These are phyloP conservation scores for Aspergillus candidus DNA, from an alignment of 2,329 filamentous ascomycete genomes.

Conservation along the genomic window DNA sequence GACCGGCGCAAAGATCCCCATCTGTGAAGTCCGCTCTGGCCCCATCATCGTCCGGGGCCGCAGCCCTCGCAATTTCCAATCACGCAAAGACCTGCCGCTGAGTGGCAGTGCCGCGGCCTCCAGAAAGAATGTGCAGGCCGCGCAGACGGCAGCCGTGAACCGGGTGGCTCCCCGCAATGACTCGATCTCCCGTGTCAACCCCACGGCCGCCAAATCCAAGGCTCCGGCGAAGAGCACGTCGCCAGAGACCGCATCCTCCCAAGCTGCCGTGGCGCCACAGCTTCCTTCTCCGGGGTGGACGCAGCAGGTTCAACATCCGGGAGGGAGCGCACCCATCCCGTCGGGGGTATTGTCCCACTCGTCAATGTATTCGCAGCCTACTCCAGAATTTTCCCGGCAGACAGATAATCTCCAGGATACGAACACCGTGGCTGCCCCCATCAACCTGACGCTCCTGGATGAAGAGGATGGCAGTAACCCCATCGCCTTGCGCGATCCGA, in stretches of 20 bases:
- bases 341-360: conserved; percentile 20
- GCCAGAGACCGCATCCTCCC: conserved; percentile 28
- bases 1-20: conserved; percentile 72
- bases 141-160: conserved; percentile 25
- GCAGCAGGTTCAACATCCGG: conserved; percentile 24
- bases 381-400: conserved; percentile 45
- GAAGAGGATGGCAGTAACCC: conserved; percentile 49
- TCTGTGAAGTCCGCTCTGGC: conserved; percentile 79
- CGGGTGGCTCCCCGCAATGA: conserved; percentile 29
- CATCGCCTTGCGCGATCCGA: conserved; percentile 18
- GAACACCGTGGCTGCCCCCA: conserved; percentile 40
- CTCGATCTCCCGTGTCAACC: conserved; percentile 21
- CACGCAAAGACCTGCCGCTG: conserved; percentile 85
- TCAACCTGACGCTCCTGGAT: conserved; percentile 52
- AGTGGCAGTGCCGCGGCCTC: conserved; percentile 70
- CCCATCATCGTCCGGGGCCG: conserved; percentile 90
- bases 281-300: conserved; percentile 33
- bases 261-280: conserved; percentile 21
- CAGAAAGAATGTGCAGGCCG: conserved; percentile 59
- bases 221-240: conserved; percentile 29
- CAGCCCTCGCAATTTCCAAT: conserved; percentile 91
- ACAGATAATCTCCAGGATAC: conserved; percentile 32
- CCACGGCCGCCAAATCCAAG: conserved; percentile 26
- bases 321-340: conserved; percentile 10
- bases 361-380: conserved; percentile 47